Evolutionary conservation across 2,329 filamentous ascomycete genomes (phyloP).

Genomic region (Aspergillus felis): DNA sequence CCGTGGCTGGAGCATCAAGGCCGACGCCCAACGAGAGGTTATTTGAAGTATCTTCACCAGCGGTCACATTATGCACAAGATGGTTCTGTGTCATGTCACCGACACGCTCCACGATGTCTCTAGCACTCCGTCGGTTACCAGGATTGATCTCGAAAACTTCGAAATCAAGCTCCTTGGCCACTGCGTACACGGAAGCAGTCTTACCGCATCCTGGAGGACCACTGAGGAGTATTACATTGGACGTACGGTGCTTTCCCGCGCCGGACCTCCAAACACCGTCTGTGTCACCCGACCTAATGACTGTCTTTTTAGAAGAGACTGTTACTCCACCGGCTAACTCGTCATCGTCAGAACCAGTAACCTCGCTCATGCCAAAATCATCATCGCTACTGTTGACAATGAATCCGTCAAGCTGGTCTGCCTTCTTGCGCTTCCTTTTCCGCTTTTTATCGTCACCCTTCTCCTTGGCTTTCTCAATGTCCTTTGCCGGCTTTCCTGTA

Average conservation of each 20-base stretch:
- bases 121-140: constrained; percentile 76
- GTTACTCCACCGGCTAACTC: constrained; percentile 40
- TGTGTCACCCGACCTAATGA: constrained; percentile 40
- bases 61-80: constrained; percentile 60
- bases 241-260: constrained; percentile 49
- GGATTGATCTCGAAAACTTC: constrained; percentile 95
- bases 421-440: constrained; percentile 63
- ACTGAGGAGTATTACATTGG: constrained; percentile 81
- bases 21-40: constrained; percentile 28
- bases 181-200: constrained; percentile 85
- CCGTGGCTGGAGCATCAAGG: constrained; percentile 54
- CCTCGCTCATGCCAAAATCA: constrained; percentile 62
- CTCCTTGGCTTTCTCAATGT: constrained; percentile 23
- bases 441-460: constrained; percentile 26
- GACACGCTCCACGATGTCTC: constrained; percentile 84
- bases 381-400: constrained; percentile 77
- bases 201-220: constrained; percentile 90
- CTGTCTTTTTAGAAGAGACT: constrained; percentile 33
- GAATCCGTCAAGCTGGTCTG: constrained; percentile 73
- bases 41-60: constrained; percentile 22
- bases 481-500: constrained; percentile 45
- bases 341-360: constrained; percentile 57
- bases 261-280: constrained; percentile 30
- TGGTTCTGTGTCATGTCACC: constrained; percentile 98
- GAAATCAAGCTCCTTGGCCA: constrained; percentile 85